Conservation (phyloP, 2,329 filamentous ascomycete species). For the Rutstroemia sp. region DNA sequence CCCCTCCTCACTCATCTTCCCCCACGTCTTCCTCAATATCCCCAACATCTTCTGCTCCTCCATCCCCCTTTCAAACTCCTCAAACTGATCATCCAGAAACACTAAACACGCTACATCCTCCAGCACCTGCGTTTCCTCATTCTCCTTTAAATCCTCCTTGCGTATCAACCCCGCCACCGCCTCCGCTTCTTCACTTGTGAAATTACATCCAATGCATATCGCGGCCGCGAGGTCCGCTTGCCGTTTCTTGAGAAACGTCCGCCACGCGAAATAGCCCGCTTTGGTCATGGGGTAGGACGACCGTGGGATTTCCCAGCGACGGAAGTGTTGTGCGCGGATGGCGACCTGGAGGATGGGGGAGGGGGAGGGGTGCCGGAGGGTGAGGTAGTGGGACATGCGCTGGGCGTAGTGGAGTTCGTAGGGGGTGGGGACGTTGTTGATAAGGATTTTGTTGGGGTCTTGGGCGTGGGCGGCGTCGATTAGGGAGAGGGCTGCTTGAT, state of each 20-base stretch:
- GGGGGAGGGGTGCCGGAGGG: conserved; percentile 50
- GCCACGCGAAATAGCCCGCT: conserved; percentile 73
- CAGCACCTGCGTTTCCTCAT: conserved; percentile 63
- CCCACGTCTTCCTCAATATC: conserved; percentile 69
- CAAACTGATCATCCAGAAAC: conserved; percentile 81
- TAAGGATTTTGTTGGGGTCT: conserved; percentile 53
- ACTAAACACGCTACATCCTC: conserved; percentile 85
- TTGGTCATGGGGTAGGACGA: conserved; percentile 66
- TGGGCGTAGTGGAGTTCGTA: conserved; percentile 76
- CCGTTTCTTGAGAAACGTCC: conserved; percentile 63
- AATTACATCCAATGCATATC: conserved; percentile 40
- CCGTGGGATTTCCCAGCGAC: conserved; percentile 75
- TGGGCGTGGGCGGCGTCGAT: conserved; percentile 68
- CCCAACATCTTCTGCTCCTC: conserved; percentile 71
- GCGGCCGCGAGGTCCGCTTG: conserved; percentile 54
- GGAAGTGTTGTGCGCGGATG: conserved; percentile 77
- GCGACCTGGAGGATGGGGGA: conserved; percentile 64
- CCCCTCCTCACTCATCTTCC: conserved; percentile 61
- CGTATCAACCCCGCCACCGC: conserved; percentile 65
- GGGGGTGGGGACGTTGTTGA: conserved; percentile 41
- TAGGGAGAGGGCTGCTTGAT: conserved; percentile 48
- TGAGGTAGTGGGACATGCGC: conserved; percentile 67
- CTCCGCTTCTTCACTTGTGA: conserved; percentile 43
- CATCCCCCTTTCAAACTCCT: conserved; percentile 67
- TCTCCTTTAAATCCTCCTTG: conserved; percentile 64